Evolutionary conservation across 805 yeast genomes (phyloP).

Genomic region (Schwanniomyces yamadae): DNA sequence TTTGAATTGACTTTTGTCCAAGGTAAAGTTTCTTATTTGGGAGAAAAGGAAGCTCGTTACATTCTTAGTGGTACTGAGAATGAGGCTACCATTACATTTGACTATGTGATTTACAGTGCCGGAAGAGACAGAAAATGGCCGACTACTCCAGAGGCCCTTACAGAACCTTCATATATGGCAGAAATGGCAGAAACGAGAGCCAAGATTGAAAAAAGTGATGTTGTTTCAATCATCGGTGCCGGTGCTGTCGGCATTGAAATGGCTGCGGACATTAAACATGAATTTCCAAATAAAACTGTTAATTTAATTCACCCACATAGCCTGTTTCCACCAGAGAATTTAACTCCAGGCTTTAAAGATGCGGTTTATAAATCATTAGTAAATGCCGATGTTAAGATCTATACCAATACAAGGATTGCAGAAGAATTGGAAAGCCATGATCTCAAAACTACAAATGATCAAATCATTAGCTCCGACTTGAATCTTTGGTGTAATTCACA

Average conservation of each 20-base stretch:
- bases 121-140: conserved; percentile 58
- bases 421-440: conserved; percentile 25
- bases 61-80: conserved; percentile 12
- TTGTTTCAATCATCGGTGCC: conserved; percentile 44
- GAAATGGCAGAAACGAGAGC: conserved; percentile 42
- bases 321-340: conserved; percentile 38
- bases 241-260: conserved; percentile 46
- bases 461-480: conserved; percentile 25
- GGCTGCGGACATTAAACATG: conserved; percentile 39
- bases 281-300: conserved; percentile 32
- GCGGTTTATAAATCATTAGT: conserved; percentile 25
- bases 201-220: conserved; percentile 32
- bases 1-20: conserved; percentile 30
- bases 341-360: conserved; percentile 28
- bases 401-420: conserved; percentile 30
- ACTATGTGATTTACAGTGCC: conserved; percentile 47
- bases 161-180: conserved; percentile 31
- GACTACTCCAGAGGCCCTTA: conserved; percentile 47
- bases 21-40: conserved; percentile 30
- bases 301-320: conserved; percentile 38
- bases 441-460: conserved; percentile 27
- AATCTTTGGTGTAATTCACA: conserved; percentile 39
- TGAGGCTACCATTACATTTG: conserved; percentile 31
- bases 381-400: conserved; percentile 26
- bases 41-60: conserved; percentile 25